phyloP scores from a whole-genome alignment of 768 basidiomycete genomes.

The Asterophora parasitica region DNA sequence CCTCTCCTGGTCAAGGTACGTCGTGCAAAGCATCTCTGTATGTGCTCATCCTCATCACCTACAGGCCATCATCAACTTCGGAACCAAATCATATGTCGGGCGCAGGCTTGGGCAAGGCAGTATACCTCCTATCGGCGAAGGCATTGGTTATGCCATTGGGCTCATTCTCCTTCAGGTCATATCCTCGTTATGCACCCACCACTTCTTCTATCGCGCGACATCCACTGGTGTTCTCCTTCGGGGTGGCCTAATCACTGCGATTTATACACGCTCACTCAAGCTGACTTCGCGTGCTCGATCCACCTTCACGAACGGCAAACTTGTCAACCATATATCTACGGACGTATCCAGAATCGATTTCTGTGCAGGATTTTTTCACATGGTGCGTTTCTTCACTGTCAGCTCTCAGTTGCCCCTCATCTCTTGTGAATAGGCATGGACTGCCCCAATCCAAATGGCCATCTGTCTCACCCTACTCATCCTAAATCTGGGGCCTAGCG shows the following conservation, averaged over 20 bases:
- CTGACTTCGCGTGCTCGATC: conserved; percentile 78
- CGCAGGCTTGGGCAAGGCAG: conserved; percentile 29
- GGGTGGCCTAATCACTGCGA: conserved; percentile 81
- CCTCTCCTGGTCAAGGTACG: conserved; percentile 77
- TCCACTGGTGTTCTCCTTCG: conserved; percentile 77
- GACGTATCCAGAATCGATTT: conserved; percentile 92
- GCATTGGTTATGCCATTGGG: conserved; percentile 71
- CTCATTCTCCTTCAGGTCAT: conserved; percentile 67
- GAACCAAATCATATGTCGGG: conserved; percentile 52
- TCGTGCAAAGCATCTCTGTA: background rate
- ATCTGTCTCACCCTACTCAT: conserved; percentile 75
- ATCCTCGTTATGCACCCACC: conserved; percentile 64
- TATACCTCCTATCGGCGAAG: conserved; percentile 42
- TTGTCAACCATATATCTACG: conserved; percentile 92
- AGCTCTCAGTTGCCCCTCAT: background rate
- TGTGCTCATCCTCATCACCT: background rate
- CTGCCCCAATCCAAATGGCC: conserved; percentile 69
- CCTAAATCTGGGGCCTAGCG: conserved; percentile 64
- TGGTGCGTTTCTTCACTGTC: conserved; percentile 31
- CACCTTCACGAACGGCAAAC: conserved; percentile 78
- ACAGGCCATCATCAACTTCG: conserved; percentile 70
- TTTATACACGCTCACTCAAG: conserved; percentile 73
- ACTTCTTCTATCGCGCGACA: conserved; percentile 77
- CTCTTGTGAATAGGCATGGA: conserved; percentile 43
- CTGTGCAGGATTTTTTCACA: conserved; percentile 74